Conservation (phyloP, 73 alveolate genomes). For the Paramecium primaurelia region DNA sequence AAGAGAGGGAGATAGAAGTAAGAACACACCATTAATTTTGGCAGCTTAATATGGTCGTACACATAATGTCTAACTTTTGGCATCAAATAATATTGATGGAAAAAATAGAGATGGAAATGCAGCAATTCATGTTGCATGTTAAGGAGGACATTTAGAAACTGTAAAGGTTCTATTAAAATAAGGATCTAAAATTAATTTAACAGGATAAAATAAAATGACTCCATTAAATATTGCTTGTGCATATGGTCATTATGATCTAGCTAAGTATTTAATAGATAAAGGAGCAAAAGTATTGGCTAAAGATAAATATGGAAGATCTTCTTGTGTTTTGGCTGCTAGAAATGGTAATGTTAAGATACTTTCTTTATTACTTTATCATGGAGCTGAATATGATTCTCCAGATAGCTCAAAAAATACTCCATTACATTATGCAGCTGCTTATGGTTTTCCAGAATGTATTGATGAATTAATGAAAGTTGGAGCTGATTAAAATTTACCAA, state of each 20-base stretch:
- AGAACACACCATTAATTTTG: conserved; percentile 85
- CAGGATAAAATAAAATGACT: conserved; percentile 82
- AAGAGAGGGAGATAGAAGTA: conserved; percentile 80
- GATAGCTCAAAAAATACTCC: conserved; percentile 94
- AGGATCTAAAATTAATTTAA: conserved; percentile 76
- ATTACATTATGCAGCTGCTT: conserved; percentile 97
- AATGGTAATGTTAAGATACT: conserved; percentile 91
- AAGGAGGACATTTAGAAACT: conserved; percentile 81
- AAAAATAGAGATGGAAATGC: conserved; percentile 83
- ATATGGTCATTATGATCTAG: conserved; percentile 86
- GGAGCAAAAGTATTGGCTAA: conserved; percentile 83
- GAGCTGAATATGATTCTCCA: conserved; percentile 87
- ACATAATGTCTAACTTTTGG: conserved; percentile 73
- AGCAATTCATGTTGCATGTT: conserved; percentile 93
- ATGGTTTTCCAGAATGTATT: conserved; percentile 87
- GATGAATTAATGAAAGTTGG: conserved; percentile 88
- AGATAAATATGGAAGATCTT: conserved; percentile 90
- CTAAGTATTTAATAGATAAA: conserved; percentile 75
- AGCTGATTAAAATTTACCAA: conserved; percentile 87
- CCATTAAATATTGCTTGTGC: conserved; percentile 93
- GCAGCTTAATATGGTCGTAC: conserved; percentile 89
- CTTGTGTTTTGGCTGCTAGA: conserved; percentile 91
- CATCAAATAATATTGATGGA: conserved; percentile 52
- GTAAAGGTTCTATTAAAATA: conserved; percentile 81
- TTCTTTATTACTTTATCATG: conserved; percentile 76